Percentiles rank a stretch among this genome's conserved stretches.
These are phyloP conservation scores for Abrus pulchellus DNA, from an alignment of 306 rosid genomes.

Conservation along the genomic window DNA sequence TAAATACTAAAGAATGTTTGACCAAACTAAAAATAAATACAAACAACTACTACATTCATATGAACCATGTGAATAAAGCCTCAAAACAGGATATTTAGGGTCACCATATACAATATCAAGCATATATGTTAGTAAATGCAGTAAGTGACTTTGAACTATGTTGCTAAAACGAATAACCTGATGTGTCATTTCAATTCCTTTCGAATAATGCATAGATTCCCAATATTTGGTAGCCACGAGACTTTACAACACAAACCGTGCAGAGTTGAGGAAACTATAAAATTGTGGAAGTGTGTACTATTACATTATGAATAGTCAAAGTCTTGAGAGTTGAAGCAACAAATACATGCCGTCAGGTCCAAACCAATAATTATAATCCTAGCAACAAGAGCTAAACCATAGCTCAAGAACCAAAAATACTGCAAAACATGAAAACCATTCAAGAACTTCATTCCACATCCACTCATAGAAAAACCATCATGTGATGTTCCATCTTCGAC, in stretches of 20 bases:
- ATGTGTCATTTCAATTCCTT: background rate
- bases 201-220: slow-evolving; percentile 13
- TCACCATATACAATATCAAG: slow-evolving; percentile 3
- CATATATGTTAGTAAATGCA: background rate
- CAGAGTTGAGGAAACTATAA: slow-evolving; percentile 3
- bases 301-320: slow-evolving; percentile 1
- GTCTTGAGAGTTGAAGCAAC: background rate
- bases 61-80: background rate
- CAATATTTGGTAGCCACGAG: slow-evolving; percentile 14
- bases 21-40: background rate
- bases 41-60: background rate
- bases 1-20: background rate
- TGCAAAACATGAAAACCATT: slow-evolving; percentile 36
- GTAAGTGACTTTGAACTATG: slow-evolving; percentile 20
- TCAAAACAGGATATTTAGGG: background rate
- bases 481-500: slow-evolving; percentile 27
- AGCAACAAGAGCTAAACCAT: slow-evolving; percentile 4
- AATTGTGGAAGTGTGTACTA: background rate
- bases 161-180: background rate
- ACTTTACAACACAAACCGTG: slow-evolving; percentile 6
- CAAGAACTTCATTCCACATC: slow-evolving; percentile 31
- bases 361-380: slow-evolving; percentile 12
- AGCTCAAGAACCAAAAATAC: slow-evolving; percentile 24
- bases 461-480: slow-evolving; percentile 39
- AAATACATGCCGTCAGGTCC: slow-evolving; percentile 19